Conservation (phyloP, 2,329 filamentous ascomycete genomes). For the Colletotrichum sublineola region DNA sequence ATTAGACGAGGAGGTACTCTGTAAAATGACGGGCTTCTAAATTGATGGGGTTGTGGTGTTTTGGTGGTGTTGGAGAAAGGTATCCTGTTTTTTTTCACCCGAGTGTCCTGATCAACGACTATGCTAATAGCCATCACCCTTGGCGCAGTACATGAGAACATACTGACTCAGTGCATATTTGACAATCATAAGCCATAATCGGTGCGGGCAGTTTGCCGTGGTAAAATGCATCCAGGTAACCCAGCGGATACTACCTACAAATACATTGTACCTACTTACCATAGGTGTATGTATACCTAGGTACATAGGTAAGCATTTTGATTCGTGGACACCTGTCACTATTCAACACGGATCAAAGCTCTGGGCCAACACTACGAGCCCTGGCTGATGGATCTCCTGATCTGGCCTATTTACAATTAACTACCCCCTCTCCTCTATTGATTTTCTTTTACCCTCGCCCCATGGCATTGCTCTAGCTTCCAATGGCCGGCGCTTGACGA, state of each 20-base stretch:
- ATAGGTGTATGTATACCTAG: not conserved
- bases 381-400: conserved; percentile 6
- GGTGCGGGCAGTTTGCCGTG: not conserved
- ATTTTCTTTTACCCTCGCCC: not conserved
- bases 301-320: not conserved
- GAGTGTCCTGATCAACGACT: not conserved
- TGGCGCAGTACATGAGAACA: not conserved
- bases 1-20: too few species aligned
- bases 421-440: not conserved
- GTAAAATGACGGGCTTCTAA: too few species aligned
- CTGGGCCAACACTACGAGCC: not conserved
- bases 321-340: conserved; percentile 1
- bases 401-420: not conserved
- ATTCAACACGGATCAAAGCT: not conserved
- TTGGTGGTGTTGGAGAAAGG: too few species aligned
- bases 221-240: not conserved
- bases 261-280: too few species aligned
- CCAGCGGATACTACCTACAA: too few species aligned
- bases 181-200: too few species aligned
- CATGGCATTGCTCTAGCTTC: conserved; percentile 19
- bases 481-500: conserved; percentile 40
- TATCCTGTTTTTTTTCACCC: too few species aligned
- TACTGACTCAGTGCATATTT: not conserved
- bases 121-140: not conserved
- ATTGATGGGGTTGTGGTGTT: too few species aligned